Base-by-base conservation (phyloP, 306 rosid species). In the Prinsepia uniflora region DNA sequence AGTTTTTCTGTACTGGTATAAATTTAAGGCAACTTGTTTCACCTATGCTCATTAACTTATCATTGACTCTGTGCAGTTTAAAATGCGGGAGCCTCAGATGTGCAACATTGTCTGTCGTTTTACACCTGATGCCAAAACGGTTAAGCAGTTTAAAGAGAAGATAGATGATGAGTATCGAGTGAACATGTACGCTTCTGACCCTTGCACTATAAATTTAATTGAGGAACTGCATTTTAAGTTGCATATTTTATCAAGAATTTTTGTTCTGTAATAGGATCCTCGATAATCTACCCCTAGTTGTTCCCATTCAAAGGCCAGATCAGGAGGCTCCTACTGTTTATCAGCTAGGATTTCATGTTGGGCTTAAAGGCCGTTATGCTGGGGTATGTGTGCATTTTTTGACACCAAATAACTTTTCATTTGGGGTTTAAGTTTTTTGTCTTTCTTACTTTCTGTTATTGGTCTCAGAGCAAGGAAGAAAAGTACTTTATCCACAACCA, bases 101-200 rank as follows among this genome's bases (percentile, higher is more conserved):
- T 94, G 99, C 78, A 86, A 82, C 68, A 77, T 91, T 59, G 77
- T 84, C 66, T 84, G 96, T 71, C 82, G 63, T 47, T 34, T 82
- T 48, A 79, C 72, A 42, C 92, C 90, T 36, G 88, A 89, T 85
- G 92, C 96, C 44, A 94, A 94, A 84, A 72, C 80, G 24, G 81
- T 96, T 6, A 94, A 91, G 87, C 89, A 84, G 68, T 91, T 91
- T 72, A 94, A 89, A 75, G 96, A 89, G 89, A 94, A 94, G 88
- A 94, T 94, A 80, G 78, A 68, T 81, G 99, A 94, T 59, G 97
- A 94, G 76, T 94, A 94, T 81, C 90, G 96, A 72, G 97, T 94
- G 81, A 94, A 94, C 90, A 94, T 94, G 99, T 91, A 86, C 63
- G 36, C 36, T 69, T 72, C 55, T 10, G 5, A 22, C 70, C 59